Evolutionary conservation across 768 basidiomycete genomes (phyloP).

Genomic region (Boletus pseudo-olivaceus): DNA sequence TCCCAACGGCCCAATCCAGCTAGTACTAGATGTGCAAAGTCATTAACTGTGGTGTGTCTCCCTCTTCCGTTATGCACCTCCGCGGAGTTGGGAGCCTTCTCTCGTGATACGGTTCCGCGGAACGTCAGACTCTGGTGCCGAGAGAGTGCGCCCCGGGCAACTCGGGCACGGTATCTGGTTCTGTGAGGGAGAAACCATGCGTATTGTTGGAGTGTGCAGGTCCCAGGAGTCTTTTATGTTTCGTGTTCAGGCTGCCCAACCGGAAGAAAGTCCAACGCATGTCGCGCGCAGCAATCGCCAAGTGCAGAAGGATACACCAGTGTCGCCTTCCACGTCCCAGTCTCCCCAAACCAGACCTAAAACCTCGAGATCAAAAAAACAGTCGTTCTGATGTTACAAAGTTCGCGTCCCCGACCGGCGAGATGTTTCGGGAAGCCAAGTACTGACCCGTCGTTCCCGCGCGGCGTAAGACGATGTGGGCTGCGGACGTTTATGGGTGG

Average conservation of each 20-base stretch:
- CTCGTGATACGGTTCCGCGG: neutral
- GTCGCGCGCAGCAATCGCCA: too few relatives aligned
- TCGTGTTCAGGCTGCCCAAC: neutral
- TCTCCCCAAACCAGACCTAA: too few relatives aligned
- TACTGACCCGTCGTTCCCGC: neutral
- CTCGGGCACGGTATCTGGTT: neutral
- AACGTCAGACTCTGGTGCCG: neutral
- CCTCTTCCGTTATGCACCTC: too few relatives aligned
- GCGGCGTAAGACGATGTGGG: neutral
- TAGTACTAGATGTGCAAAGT: neutral
- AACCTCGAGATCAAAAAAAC: too few relatives aligned
- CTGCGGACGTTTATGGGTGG: neutral
- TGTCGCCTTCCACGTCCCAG: neutral
- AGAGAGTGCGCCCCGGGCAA: neutral
- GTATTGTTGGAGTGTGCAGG: neutral
- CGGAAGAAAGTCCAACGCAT: neutral
- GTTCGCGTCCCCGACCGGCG: neutral
- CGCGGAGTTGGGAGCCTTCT: neutral
- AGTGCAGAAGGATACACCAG: neutral
- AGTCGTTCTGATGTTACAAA: too few relatives aligned
- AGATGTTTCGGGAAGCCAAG: neutral
- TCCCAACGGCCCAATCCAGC: neutral
- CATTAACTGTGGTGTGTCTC: neutral
- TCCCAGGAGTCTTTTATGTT: neutral
- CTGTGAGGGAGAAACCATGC: neutral